A percentile compares a stretch with the other conserved stretches of the same genome.
These are phyloP conservation scores for Fallopia convolvulus DNA, from an alignment of 148 eudicot genomes.

Conservation along the genomic window DNA sequence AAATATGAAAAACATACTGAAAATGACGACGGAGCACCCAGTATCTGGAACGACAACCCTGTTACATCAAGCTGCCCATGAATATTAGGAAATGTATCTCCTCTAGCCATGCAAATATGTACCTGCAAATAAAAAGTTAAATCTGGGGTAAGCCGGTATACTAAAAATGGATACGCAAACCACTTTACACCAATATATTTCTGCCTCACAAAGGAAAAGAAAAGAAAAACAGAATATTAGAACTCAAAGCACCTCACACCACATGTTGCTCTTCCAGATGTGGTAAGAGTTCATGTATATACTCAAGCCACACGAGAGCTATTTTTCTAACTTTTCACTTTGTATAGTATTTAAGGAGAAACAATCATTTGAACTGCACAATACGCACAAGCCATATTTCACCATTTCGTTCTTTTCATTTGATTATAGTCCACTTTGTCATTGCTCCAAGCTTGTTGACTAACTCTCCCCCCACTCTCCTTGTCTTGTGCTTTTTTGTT, in stretches of 20 bases:
- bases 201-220: neutral
- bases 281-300: neutral
- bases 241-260: neutral
- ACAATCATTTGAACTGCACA: neutral
- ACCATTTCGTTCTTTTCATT: neutral
- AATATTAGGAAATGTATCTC: slow-evolving; percentile 86
- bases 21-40: slow-evolving; percentile 84
- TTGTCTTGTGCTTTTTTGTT: neutral
- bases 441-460: neutral
- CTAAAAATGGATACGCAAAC: neutral
- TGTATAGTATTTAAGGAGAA: neutral
- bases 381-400: neutral
- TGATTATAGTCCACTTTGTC: neutral
- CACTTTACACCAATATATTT: neutral
- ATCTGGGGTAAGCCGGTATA: neutral
- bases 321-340: neutral
- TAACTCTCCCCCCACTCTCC: neutral
- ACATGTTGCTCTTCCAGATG: neutral
- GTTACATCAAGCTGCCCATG: slow-evolving; percentile 95
- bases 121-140: slow-evolving; percentile 38
- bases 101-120: slow-evolving; percentile 90
- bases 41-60: slow-evolving; percentile 77
- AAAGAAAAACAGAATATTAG: neutral
- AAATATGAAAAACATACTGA: slow-evolving; percentile 42
- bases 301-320: neutral